Conservation (phyloP, 2,329 filamentous ascomycete species). For the Fusarium sp. region DNA sequence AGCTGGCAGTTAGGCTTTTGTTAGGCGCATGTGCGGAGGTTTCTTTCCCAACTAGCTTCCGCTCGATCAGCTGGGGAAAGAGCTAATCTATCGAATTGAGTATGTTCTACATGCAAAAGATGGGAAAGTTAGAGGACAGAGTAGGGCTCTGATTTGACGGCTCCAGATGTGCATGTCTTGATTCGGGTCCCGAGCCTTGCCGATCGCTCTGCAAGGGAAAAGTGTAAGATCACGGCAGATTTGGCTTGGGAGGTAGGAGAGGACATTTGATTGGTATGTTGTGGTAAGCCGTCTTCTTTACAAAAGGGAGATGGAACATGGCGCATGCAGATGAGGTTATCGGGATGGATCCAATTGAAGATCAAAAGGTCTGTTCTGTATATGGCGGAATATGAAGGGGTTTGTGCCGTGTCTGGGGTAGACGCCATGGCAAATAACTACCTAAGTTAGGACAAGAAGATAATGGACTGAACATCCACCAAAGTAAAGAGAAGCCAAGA, state of each 20-base stretch:
- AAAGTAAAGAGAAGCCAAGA: not conserved
- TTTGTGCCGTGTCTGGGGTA: conserved; percentile 2
- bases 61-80: conserved; percentile 21
- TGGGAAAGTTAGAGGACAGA: conserved; percentile 8
- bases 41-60: conserved; percentile 3
- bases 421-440: not conserved
- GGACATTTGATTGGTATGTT: conserved; percentile 17
- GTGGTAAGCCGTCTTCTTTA: not conserved
- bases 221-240: conserved; percentile 9
- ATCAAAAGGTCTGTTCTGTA: not conserved
- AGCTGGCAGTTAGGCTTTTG: conserved; percentile 6
- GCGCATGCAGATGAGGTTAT: not conserved
- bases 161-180: conserved; percentile 15
- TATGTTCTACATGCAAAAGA: not conserved
- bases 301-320: conserved; percentile 5
- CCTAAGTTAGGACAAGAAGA: too few species aligned
- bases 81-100: conserved; percentile 10
- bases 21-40: conserved; percentile 9
- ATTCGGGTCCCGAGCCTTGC: conserved; percentile 22
- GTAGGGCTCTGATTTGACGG: conserved; percentile 34
- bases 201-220: conserved; percentile 43
- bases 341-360: not conserved
- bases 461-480: not conserved
- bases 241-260: conserved; percentile 15
- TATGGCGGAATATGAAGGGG: not conserved